phyloP scores from a whole-genome alignment of 306 rosid species.

The Rosa lucieae region DNA sequence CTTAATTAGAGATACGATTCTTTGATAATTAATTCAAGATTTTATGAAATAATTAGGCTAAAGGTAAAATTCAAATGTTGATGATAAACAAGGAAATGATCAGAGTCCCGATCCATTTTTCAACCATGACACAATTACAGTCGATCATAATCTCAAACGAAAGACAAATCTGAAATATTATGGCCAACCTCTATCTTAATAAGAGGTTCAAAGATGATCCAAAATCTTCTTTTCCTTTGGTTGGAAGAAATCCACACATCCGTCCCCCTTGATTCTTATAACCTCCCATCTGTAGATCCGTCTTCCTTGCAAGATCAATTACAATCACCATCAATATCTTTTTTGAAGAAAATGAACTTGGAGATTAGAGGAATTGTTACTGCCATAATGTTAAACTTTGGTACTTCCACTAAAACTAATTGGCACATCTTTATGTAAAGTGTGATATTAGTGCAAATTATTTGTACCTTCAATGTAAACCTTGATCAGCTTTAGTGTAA shows the following conservation, averaged over 20 bases:
- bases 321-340: no score
- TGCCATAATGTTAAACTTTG: no score
- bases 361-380: no score
- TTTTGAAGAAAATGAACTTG: neutral
- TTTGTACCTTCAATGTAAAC: no score
- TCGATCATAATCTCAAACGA: neutral
- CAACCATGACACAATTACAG: neutral
- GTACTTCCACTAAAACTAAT: no score
- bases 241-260: neutral
- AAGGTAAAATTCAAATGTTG: neutral
- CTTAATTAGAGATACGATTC: neutral
- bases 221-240: neutral
- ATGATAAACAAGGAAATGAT: neutral
- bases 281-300: no score
- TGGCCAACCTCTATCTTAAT: neutral
- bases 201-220: neutral
- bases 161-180: neutral
- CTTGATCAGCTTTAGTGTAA: no score
- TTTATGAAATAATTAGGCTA: neutral
- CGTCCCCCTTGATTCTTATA: no score
- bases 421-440: neutral
- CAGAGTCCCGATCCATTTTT: neutral
- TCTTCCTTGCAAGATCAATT: no score
- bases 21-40: neutral
- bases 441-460: neutral